Base-by-base conservation (phyloP, 257 asterid genomes). In the Gardenia jasminoides region DNA sequence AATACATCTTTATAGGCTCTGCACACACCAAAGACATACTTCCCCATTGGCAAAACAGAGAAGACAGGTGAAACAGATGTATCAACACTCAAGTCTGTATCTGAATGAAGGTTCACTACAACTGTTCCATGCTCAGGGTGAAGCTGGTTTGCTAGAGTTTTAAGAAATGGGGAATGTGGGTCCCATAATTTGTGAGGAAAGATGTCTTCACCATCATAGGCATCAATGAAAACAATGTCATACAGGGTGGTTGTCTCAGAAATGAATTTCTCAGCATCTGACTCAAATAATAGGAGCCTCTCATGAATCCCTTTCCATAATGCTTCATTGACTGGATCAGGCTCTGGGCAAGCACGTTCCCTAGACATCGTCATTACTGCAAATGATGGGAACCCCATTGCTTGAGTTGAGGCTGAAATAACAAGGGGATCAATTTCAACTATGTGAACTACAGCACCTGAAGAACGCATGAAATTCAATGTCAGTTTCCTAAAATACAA, bases 361-460 rank as follows among this genome's bases (percentile, higher is more conserved):
- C 93, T 91, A 17, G 88, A 82, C 68, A 87, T 87, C 39, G 91
- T 80, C 84, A 83, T 86, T 36, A 91, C 82, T n/a, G 97, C 82
- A 85, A 81, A 88, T 24, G 93, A 79, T 4, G 98, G 98, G 88
- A 94, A 94, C 20, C 98, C 98, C 98, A 94, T 92, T 68, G 97
- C 97, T 86, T 83, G 83, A 8, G 81, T 81, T 44, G 98, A 94
- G 66, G 98, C 97, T 66, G 97, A 88, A 84, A 92, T 87, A 52
- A 94, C 98, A 48, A 84, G 24, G n/a, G 97, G 96, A 80, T 94
- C 98, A 16, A 94, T 90, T 84, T 94, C 98, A 75, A 90, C 97
- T 33, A 85, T 65, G 84, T 92, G 89, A 47, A 94, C 92, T 33
- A 85, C 52, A 72, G 98, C 92, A 81, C 97, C 97, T 94, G 93